These are phyloP conservation scores for Jasminum sambac DNA, from an alignment of 257 asterid species.

Conservation along the genomic window DNA sequence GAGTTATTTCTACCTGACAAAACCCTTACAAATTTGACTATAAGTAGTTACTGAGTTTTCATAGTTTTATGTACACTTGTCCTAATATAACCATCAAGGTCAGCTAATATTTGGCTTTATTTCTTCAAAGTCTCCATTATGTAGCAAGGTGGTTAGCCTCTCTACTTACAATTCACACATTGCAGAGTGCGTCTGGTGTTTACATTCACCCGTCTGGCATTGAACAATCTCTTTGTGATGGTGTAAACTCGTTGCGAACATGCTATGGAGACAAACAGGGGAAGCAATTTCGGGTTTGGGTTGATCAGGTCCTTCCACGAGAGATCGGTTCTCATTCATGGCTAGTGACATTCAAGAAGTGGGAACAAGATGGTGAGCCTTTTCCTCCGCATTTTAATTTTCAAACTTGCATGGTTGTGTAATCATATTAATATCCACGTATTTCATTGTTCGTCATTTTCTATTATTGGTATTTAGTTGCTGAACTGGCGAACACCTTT, in stretches of 20 bases:
- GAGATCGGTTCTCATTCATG: conserved; percentile 73
- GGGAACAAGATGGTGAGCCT: conserved; percentile 79
- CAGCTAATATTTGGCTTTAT: not conserved
- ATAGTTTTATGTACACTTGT: not conserved
- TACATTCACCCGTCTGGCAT: conserved; percentile 77
- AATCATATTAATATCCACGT: not conserved
- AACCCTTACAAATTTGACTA: not conserved
- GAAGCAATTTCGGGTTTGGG: conserved; percentile 72
- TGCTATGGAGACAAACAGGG: conserved; percentile 75
- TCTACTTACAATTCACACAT: conserved; percentile 21
- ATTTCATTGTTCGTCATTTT: no score
- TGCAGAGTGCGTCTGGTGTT: conserved; percentile 67
- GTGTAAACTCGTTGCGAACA: conserved; percentile 43
- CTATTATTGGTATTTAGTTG: no score
- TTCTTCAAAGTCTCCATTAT: conserved; percentile 6
- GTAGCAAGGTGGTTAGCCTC: not conserved
- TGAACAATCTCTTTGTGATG: conserved; percentile 61
- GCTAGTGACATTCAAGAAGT: conserved; percentile 86
- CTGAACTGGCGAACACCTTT: no score
- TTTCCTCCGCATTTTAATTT: conserved; percentile 9
- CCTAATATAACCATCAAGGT: not conserved
- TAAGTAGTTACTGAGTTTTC: not conserved
- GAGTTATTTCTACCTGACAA: not conserved
- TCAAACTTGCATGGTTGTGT: not conserved
- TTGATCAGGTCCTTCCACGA: conserved; percentile 76